A percentile compares a stretch with the other conserved stretches of the same genome.
Evolutionary conservation across 306 rosid genomes (phyloP).

Genomic region (Quercus glauca): DNA sequence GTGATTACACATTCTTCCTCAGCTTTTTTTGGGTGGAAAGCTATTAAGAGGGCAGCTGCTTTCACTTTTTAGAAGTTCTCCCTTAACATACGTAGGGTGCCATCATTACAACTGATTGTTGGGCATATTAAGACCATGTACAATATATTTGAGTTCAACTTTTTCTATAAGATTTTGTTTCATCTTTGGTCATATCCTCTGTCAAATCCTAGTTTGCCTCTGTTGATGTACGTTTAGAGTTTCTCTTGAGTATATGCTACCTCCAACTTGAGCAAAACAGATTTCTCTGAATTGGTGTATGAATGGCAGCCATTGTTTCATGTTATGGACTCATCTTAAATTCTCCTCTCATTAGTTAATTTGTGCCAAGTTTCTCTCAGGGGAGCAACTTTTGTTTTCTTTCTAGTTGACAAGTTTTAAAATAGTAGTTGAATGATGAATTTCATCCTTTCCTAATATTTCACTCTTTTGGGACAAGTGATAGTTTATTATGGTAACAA

Average conservation of each 20-base stretch:
- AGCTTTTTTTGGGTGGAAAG: background rate
- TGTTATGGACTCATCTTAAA: background rate
- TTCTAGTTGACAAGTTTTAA: background rate
- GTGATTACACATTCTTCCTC: background rate
- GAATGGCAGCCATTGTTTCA: background rate
- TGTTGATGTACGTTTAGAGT: background rate
- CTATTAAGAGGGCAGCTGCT: background rate
- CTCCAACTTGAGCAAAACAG: background rate
- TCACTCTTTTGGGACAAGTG: too few species aligned
- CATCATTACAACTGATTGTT: background rate
- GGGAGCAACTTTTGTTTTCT: background rate
- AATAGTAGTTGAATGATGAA: too few species aligned
- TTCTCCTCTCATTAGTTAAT: background rate
- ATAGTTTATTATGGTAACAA: too few species aligned
- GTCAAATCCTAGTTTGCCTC: background rate
- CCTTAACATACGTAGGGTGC: background rate
- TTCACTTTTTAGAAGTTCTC: background rate
- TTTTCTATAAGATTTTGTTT: too few species aligned
- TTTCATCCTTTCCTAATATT: too few species aligned
- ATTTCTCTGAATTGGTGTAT: background rate
- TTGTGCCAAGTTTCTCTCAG: background rate
- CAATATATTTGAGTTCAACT: too few species aligned
- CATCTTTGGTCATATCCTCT: background rate
- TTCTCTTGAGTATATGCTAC: background rate
- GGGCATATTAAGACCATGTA: background rate